phyloP scores from a whole-genome alignment of 2,329 filamentous ascomycete species.

The Calonectria crousiana region DNA sequence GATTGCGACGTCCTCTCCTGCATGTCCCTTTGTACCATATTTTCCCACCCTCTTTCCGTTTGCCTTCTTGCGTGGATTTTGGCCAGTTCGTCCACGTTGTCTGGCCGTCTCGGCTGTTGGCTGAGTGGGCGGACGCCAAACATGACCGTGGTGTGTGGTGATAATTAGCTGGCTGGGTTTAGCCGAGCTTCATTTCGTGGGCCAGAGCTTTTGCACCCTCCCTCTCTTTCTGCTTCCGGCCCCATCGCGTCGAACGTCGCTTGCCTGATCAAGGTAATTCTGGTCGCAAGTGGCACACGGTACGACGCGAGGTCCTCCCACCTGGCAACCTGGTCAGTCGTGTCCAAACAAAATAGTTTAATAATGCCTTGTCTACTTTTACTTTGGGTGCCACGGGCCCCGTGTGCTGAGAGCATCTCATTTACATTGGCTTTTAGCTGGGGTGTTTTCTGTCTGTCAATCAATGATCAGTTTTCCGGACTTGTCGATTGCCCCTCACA shows the following conservation, averaged over 20 bases:
- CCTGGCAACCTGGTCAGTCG: slow-evolving; percentile 4
- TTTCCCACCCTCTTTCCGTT: background rate
- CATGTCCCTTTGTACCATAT: background rate
- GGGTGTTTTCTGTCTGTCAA: slow-evolving; percentile 6
- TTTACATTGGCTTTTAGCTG: slow-evolving; percentile 16
- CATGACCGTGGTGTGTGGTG: slow-evolving; percentile 2
- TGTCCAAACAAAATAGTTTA: slow-evolving; percentile 12
- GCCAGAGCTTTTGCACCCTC: slow-evolving; percentile 15
- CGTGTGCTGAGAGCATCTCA: slow-evolving; percentile 23
- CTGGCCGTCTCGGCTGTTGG: slow-evolving; percentile 6
- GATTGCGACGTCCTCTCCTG: background rate
- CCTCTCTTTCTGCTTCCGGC: background rate
- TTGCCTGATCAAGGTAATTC: slow-evolving; percentile 2
- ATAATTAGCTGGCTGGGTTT: slow-evolving; percentile 34
- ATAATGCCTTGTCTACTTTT: slow-evolving; percentile 25
- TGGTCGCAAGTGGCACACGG: background rate
- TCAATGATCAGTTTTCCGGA: slow-evolving; percentile 8
- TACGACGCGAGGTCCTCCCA: slow-evolving; percentile 2
- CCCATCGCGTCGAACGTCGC: slow-evolving; percentile 10
- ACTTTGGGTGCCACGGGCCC: slow-evolving; percentile 20
- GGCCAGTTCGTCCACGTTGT: slow-evolving; percentile 10
- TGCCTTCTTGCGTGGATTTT: background rate
- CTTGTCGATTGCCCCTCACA: background rate
- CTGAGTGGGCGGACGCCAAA: slow-evolving; percentile 16
- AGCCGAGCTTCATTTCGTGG: slow-evolving; percentile 41